Evolutionary conservation across 345 rosid genomes (phyloP).

Genomic region (Tarenaya hassleriana): DNA sequence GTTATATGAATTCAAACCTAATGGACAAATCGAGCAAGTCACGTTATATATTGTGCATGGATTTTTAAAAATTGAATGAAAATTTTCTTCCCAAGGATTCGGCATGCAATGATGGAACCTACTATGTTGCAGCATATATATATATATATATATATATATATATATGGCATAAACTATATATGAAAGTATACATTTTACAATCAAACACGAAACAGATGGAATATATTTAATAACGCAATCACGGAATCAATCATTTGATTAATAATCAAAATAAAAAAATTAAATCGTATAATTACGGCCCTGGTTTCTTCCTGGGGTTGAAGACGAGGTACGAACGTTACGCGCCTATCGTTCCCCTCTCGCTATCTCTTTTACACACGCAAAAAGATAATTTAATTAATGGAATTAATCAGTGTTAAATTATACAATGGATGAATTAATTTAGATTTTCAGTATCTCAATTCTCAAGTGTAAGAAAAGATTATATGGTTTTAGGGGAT

Average conservation of each 20-base stretch:
- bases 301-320: slow-evolving; percentile 12
- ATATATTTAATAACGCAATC: not conserved
- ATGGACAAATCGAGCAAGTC: too few species aligned
- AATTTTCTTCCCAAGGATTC: too few species aligned
- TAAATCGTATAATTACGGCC: slow-evolving; percentile 8
- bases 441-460: not conserved
- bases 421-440: slow-evolving; percentile 11
- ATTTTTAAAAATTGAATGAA: too few species aligned
- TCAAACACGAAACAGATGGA: slow-evolving; percentile 1
- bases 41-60: too few species aligned
- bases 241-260: slow-evolving; percentile 5
- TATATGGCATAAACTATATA: too few species aligned
- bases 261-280: not conserved
- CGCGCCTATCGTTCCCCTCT: slow-evolving; percentile 14
- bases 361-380: slow-evolving; percentile 28
- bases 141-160: too few species aligned
- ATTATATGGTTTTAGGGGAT: slow-evolving; percentile 20
- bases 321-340: slow-evolving; percentile 26
- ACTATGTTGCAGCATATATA: too few species aligned
- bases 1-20: too few species aligned
- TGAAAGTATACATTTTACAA: not conserved
- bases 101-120: too few species aligned
- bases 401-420: slow-evolving; percentile 20
- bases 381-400: slow-evolving; percentile 26
- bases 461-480: not conserved